Base-by-base conservation (phyloP, 1,284 basidiomycete genomes). In the Cutaneotrichosporon mucoides region DNA sequence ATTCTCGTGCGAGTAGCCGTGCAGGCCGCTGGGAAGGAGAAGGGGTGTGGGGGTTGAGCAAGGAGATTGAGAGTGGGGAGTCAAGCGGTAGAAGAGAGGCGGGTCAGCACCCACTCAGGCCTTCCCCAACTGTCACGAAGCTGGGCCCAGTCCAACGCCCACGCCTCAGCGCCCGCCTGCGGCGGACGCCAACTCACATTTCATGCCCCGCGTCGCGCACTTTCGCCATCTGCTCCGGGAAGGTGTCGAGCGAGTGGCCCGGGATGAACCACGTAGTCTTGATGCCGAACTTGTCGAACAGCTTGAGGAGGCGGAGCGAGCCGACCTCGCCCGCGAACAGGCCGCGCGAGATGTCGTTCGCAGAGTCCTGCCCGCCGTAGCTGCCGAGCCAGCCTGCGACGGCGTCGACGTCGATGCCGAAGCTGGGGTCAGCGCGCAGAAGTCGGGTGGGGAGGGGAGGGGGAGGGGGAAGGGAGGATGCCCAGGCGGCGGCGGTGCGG, bases 1-100 rank as follows among this genome's bases (percentile, higher is more conserved):
- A 71, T 88, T 88, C 83, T 87, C 87, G 72, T 89, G 87, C 1
- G 86, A 87, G 72, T 89, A 88, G 0, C 87, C 87, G 63, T 88
- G 86, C 6, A 89, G 82, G 1, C 87, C 87, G 24, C 24, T 24
- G 24, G 24, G 24, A 24, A 24, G 24, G 24, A 24, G 24, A 24
- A 24, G 24, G 24, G 24, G 24, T 24, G 24, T 24, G 24, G 24
- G 24, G 24, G 24, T 24, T 24, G 24, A 24, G 24, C 24, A 24
- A 24, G 24, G 24, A 24, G 24, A 24, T 24, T 24, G 24, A 24
- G 24, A 24, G 24, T 24, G 24, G 24, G 24, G 24, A 24, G 24
- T 24, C 24, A 24, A 24, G 24, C 24, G 24, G 24, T 24, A 24
- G 24, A 24, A 24, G 24, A 24, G 24, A 24, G 24, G 24, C 24